Base-by-base conservation (phyloP, 2,329 filamentous ascomycete genomes). In the Trichoderma atrobrunneum region DNA sequence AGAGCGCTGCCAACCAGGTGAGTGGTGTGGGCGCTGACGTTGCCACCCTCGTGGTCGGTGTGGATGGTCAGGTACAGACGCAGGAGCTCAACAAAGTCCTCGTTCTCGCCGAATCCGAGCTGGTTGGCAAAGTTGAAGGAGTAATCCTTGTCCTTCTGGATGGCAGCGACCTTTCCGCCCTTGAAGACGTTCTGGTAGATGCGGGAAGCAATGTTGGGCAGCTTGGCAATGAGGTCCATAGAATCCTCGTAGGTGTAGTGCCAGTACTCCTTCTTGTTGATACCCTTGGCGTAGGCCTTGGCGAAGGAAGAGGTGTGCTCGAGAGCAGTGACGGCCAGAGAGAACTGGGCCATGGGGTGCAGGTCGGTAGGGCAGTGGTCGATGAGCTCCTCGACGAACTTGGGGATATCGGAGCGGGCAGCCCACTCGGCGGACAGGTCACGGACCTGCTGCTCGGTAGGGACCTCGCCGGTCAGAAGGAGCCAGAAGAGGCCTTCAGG, bases 141-240 rank as follows among this genome's bases (percentile, higher is more conserved):
- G 88, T 98, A 99, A 84, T 99, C 96, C 93, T 98, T 96, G 88
- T 98, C 95, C 90, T 97, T 97, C 89, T 98, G 92, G 83, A 97
- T 90, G 71, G 94, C 84, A 74, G 94, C 93, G 78, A 99, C 95
- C 92, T 98, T 98, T 87, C 96, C 96, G 82, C 97, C 96, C 91
- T 98, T 98, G 93, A 97, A 99, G 84, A 98, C 92, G 85, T 99
- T 99, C 88, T 97, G 96, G 92, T 99, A 99, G 90, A 99, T 99
- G 87, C 94, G 94, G 76, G 96, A 88, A 76, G 96, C 96, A 80
- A 99, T 98, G 84, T 94, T 98, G 83, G 96, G 96, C 79, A 99
- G 93, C 92, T 98, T 98, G 82, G 96, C 96, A 83, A 99, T 99
- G 84, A 99, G 89, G 87, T 99, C 95, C 95, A 99, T 98, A 75